Evolutionary conservation across 805 yeast genomes (phyloP).

Genomic region (Suhomyces faveliae): DNA sequence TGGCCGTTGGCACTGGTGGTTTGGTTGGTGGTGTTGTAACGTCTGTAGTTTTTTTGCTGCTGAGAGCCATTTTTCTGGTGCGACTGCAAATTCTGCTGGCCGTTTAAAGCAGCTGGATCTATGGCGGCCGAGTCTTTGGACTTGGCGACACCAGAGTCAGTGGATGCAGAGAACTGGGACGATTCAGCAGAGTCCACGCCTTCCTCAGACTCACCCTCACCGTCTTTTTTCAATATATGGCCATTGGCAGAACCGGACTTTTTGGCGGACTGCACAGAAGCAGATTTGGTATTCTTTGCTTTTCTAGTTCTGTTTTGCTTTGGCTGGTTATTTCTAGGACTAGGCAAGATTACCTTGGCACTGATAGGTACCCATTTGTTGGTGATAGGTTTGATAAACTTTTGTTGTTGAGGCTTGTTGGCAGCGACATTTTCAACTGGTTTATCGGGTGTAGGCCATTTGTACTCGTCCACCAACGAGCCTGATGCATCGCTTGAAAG

Average conservation of each 20-base stretch:
- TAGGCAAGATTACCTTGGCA: conserved; percentile 42
- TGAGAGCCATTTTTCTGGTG: conserved; percentile 15
- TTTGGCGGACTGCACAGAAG: no score
- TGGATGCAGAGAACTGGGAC: conserved; percentile 1
- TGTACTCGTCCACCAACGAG: conserved; percentile 36
- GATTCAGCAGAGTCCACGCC: conserved; percentile 3
- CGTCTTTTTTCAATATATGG: conserved; percentile 10
- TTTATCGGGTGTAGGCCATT: conserved; percentile 45
- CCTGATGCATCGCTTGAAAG: conserved; percentile 10
- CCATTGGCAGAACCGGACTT: not conserved
- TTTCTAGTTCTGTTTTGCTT: conserved; percentile 25
- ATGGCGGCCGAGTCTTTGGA: not conserved
- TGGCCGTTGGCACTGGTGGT: conserved; percentile 18
- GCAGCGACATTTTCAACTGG: conserved; percentile 16
- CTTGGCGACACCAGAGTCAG: not conserved
- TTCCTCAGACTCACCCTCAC: conserved; percentile 3
- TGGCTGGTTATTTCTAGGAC: conserved; percentile 26
- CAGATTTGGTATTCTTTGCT: conserved; percentile 24
- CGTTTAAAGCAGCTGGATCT: not conserved
- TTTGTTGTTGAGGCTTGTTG: conserved; percentile 21
- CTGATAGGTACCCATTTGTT: conserved; percentile 46
- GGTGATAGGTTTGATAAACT: conserved; percentile 41
- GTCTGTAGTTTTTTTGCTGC: conserved; percentile 26
- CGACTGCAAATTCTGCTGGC: conserved; percentile 10
- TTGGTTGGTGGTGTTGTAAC: conserved; percentile 22